Evolutionary conservation across 331 rosid species (phyloP), one percentile per base, ranked within the genome.

Genomic region (Prunus yedoensis): DNA sequence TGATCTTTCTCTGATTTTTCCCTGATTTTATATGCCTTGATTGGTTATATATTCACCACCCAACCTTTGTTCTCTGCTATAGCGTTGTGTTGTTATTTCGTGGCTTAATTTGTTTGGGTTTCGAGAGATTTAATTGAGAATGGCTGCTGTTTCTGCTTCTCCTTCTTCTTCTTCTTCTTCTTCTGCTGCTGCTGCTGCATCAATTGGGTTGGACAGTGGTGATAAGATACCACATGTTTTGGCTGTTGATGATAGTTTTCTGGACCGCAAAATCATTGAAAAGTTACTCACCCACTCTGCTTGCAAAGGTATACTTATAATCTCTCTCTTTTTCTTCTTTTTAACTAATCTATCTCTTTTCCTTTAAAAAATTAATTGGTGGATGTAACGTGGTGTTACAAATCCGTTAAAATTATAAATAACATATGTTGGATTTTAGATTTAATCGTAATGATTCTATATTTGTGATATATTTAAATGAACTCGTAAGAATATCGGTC

Each of bases 161-260:
- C 8, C 50, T 23, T 12, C 54, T 46, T 35, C 72, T 10, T 25
- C 25, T 25, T 25, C 25, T 25, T 25, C 25, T 23, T 23, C 78
- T 27, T 58, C 57, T 16, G 47, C 77, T 5, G 14, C 51, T 56
- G 20, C 32, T 8, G 20, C 30, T 4, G 8, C 63, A 3, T 41
- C 73, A 60, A 27, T 68, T 72, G 71, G 59, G 66, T 27, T 56
- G 20, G 28, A 43, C 28, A 5, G 30, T 28, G 71, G 60, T 51
- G 43, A 60, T 35, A 68, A 8, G 5, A 3, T 57, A 10, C 79
- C 83, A 5, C 83, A 80, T 61, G 76, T 80, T 68, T 52, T 80
- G 68, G 83, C 79, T 10, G 83, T 74, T 41, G 83, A 80, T 74
- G 83, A 80, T 21, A 80, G 83, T 50, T 21, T 80, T 15, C 17